These are phyloP conservation scores for Neofusicoccum laricinum DNA, from an alignment of 2,329 filamentous ascomycete species.

Conservation along the genomic window DNA sequence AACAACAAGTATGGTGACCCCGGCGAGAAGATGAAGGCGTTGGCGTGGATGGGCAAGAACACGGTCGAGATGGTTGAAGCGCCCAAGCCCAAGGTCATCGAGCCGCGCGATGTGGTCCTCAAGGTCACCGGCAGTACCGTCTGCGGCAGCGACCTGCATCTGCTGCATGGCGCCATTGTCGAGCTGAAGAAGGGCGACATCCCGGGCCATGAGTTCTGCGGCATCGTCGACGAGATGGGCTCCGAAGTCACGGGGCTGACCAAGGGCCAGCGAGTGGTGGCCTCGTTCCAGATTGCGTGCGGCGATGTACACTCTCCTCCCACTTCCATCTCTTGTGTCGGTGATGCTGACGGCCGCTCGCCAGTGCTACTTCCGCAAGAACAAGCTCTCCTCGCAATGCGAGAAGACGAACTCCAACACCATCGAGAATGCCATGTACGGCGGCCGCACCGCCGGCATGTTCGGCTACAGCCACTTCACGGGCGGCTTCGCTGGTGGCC, in stretches of 20 bases:
- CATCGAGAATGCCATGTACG: conserved; percentile 72
- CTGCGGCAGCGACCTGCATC: conserved; percentile 60
- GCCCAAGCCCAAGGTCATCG: conserved; percentile 68
- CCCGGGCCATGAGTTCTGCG: conserved; percentile 53
- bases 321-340: background rate
- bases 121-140: conserved; percentile 68
- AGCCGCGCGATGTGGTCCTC: conserved; percentile 74
- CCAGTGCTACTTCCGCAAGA: conserved; percentile 71
- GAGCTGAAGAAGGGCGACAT: conserved; percentile 52
- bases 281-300: conserved; percentile 79
- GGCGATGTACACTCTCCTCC: conserved; percentile 28
- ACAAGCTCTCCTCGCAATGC: conserved; percentile 76
- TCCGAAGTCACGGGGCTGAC: conserved; percentile 41
- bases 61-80: conserved; percentile 68
- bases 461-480: conserved; percentile 67
- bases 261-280: conserved; percentile 65
- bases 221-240: conserved; percentile 48
- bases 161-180: conserved; percentile 50
- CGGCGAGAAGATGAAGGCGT: conserved; percentile 70
- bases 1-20: conserved; percentile 24
- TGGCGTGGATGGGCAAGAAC: conserved; percentile 77
- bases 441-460: conserved; percentile 67
- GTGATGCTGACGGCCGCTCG: conserved; percentile 24
- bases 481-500: conserved; percentile 82
- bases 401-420: conserved; percentile 76